Conservation (phyloP, 495 filamentous ascomycete species). For the Lasiosphaeris hirsuta region DNA sequence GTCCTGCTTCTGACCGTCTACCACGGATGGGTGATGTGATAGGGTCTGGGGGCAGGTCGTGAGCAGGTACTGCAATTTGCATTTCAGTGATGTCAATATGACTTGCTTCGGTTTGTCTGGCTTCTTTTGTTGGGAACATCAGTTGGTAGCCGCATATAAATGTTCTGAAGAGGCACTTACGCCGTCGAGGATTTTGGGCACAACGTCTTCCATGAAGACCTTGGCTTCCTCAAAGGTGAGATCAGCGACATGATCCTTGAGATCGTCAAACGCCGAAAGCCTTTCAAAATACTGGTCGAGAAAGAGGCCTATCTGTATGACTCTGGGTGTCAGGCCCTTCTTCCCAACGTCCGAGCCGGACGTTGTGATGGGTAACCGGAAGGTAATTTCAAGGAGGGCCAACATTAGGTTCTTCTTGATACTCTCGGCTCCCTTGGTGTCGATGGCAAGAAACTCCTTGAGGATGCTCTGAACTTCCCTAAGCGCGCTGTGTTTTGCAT, state of each 20-base stretch:
- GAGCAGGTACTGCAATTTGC: conserved; percentile 32
- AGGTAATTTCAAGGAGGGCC: conserved; percentile 24
- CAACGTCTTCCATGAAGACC: conserved; percentile 23
- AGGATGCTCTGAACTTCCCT: conserved; percentile 27
- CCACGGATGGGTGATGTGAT: conserved; percentile 20
- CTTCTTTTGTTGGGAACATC: conserved; percentile 3
- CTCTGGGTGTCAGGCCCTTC: conserved; percentile 21
- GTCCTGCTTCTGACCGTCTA: conserved; percentile 20
- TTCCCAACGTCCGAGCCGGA: conserved; percentile 9
- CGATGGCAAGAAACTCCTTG: conserved; percentile 25
- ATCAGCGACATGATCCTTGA: conserved; percentile 32
- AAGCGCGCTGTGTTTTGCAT: conserved; percentile 24
- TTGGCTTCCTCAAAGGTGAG: conserved; percentile 30
- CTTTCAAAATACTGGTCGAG: conserved; percentile 33
- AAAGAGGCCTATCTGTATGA: conserved; percentile 30
- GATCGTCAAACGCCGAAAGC: conserved; percentile 32
- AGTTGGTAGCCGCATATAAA: background rate
- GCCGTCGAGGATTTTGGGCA: conserved; percentile 27
- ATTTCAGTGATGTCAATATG: conserved; percentile 24
- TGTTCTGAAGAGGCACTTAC: conserved; percentile 13
- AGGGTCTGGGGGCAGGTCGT: conserved; percentile 32
- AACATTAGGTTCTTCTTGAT: conserved; percentile 34
- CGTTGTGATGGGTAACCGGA: conserved; percentile 12
- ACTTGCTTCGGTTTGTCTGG: conserved; percentile 16
- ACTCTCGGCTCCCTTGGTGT: conserved; percentile 25